Conservation (phyloP, 768 basidiomycete species). For the Phaffia tasmanica region DNA sequence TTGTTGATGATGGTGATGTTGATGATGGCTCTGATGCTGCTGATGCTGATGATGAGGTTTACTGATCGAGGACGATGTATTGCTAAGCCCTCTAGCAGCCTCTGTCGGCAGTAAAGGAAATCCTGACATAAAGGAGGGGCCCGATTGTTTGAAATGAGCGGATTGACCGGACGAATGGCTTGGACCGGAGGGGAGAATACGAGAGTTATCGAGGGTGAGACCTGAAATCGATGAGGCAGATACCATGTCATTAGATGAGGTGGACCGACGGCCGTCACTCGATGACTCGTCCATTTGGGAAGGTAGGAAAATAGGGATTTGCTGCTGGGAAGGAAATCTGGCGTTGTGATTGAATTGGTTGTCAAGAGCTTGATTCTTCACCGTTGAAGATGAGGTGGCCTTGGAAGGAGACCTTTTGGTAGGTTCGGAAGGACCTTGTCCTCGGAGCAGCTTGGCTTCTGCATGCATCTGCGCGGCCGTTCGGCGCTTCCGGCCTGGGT, state of each 20-base stretch:
- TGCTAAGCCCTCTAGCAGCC: no score
- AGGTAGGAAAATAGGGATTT: neutral
- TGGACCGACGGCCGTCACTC: no score
- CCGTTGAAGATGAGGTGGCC: neutral
- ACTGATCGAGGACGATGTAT: neutral
- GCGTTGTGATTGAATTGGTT: neutral
- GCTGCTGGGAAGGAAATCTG: neutral
- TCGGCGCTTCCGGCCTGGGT: constrained; percentile 20
- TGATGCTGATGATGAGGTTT: constrained; percentile 6
- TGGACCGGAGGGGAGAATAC: neutral
- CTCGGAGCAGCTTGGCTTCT: neutral
- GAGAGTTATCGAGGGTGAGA: neutral
- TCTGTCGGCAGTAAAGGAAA: no score
- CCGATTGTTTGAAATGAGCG: neutral
- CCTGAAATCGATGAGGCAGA: neutral
- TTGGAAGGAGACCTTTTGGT: neutral
- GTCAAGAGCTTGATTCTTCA: neutral
- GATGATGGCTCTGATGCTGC: neutral
- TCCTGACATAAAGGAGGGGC: neutral
- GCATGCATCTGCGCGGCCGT: constrained; percentile 7
- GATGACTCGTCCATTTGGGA: neutral
- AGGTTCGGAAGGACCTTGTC: neutral
- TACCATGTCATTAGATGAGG: no score
- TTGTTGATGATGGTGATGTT: neutral
- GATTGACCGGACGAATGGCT: neutral